Evolutionary conservation across 2,329 filamentous ascomycete genomes (phyloP).

Genomic region (Leptographium lundbergii): DNA sequence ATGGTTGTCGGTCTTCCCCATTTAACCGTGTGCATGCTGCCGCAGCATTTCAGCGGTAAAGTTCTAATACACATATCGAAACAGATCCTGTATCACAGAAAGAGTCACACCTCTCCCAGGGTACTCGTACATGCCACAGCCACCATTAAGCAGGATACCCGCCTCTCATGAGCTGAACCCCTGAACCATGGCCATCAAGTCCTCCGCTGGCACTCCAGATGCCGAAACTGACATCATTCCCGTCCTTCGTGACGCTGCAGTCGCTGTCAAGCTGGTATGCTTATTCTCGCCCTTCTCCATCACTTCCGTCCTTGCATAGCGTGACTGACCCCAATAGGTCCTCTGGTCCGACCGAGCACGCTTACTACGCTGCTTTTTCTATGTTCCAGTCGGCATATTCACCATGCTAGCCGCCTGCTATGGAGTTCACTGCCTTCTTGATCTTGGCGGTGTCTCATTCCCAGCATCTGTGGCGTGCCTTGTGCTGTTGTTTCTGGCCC

Average conservation of each 20-base stretch:
- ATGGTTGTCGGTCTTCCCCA: background rate
- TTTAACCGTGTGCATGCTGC: background rate
- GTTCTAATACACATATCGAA: too few relatives aligned
- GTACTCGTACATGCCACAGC: background rate
- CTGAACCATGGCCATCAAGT: background rate
- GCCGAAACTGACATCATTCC: background rate
- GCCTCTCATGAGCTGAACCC: background rate
- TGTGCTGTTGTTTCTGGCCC: slow-evolving; percentile 36
- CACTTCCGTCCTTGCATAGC: background rate
- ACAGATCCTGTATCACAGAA: too few relatives aligned
- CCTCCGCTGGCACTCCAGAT: background rate
- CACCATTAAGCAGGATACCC: background rate
- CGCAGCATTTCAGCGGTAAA: too few relatives aligned
- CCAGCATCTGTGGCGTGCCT: slow-evolving; percentile 48
- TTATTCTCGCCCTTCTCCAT: background rate
- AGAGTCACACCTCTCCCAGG: background rate
- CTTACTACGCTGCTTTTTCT: slow-evolving; percentile 30
- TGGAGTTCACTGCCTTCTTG: slow-evolving; percentile 29
- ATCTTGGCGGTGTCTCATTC: slow-evolving; percentile 37
- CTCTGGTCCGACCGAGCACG: slow-evolving; percentile 5
- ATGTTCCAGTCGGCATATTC: slow-evolving; percentile 32
- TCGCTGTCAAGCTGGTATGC: background rate
- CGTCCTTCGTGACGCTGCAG: background rate
- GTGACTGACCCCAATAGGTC: background rate
- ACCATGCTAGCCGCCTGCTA: slow-evolving; percentile 29